A percentile compares a stretch with the other conserved stretches of the same genome.
Conservation (phyloP, 257 asterid genomes). For the Solanum neorickii region DNA sequence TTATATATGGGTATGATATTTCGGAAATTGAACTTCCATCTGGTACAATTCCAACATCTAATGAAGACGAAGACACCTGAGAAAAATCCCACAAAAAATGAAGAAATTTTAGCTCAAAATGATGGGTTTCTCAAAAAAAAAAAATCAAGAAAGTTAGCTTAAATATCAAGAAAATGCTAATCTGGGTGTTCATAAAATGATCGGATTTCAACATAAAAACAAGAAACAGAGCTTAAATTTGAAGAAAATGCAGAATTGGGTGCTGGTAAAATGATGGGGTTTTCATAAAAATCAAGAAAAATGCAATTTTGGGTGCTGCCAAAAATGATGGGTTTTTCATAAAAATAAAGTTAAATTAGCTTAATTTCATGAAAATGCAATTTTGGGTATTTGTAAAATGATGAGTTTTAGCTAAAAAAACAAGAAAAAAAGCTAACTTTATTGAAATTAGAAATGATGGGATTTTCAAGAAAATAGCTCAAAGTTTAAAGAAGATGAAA, state of each 20-base stretch:
- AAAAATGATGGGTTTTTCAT: background rate
- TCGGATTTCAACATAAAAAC: background rate
- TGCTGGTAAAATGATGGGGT: background rate
- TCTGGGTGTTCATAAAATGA: background rate
- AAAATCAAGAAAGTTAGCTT: no score
- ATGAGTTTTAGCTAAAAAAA: background rate
- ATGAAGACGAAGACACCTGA: slow-evolving; percentile 78
- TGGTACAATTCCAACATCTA: slow-evolving; percentile 79
- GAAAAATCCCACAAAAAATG: background rate
- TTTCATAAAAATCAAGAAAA: background rate
- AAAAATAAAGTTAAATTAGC: background rate
- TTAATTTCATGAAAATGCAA: background rate
- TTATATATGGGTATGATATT: slow-evolving; percentile 32
- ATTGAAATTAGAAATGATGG: background rate
- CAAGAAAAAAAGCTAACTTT: background rate
- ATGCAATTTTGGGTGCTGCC: background rate
- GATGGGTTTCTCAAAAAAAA: background rate
- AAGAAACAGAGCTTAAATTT: background rate
- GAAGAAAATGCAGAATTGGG: background rate
- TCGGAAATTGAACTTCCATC: slow-evolving; percentile 63
- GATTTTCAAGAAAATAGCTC: background rate
- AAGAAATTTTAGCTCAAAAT: background rate
- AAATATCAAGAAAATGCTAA: background rate
- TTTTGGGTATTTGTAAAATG: background rate
- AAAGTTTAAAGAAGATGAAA: background rate